phyloP scores from a whole-genome alignment of 2,329 filamentous ascomycete genomes.

The Lasiodiplodia gonubiensis region DNA sequence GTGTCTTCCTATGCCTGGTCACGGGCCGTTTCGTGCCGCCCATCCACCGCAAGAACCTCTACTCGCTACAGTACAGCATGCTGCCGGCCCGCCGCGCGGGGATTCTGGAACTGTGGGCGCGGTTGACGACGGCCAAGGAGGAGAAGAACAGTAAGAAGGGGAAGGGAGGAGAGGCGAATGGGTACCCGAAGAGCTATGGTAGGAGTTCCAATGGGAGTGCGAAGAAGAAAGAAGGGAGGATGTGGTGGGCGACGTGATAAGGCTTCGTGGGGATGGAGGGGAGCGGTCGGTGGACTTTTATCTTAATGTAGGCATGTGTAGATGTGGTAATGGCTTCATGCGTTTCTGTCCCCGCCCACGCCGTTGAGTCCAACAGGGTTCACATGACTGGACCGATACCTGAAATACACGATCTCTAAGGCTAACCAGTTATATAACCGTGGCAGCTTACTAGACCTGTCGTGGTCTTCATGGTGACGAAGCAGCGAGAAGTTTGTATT shows the following conservation, averaged over 20 bases:
- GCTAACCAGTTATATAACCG: background rate
- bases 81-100: constrained; percentile 80
- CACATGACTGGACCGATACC: background rate
- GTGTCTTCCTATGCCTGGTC: constrained; percentile 84
- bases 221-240: constrained; percentile 11
- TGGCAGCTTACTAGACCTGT: too few relatives aligned
- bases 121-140: constrained; percentile 50
- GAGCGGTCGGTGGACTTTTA: background rate
- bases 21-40: constrained; percentile 94
- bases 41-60: constrained; percentile 91
- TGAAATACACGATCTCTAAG: background rate
- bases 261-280: background rate
- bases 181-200: background rate
- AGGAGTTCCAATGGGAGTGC: constrained; percentile 10
- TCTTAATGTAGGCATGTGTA: constrained; percentile 16
- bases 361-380: background rate
- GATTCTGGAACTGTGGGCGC: constrained; percentile 84
- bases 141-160: constrained; percentile 9
- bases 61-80: constrained; percentile 98
- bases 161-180: background rate
- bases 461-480: background rate
- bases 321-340: constrained; percentile 14
- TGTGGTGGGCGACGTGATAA: constrained; percentile 15
- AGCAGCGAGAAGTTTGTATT: background rate
- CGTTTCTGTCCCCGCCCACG: background rate